A percentile compares a stretch with the other conserved stretches of the same genome.
Conservation (phyloP, 2,329 filamentous ascomycete genomes). For the Conoideocrella luteorostrata region DNA sequence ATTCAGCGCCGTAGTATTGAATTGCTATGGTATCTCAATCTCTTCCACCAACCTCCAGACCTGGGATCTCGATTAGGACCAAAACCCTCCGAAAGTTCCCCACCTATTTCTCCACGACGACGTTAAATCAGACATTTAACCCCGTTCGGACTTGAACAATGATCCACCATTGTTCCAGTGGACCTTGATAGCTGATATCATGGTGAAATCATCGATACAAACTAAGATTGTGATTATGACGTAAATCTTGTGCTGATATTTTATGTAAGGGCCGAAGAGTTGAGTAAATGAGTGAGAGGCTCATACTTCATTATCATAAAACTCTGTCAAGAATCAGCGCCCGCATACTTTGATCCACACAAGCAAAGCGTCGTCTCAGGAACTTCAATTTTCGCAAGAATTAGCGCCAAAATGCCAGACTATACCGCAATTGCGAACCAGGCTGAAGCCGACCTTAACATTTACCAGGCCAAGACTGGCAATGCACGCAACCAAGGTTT, state of each 20-base stretch:
- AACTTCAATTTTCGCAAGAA: no score
- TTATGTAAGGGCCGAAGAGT: neutral
- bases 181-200: neutral
- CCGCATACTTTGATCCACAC: no score
- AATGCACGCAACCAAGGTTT: conserved; percentile 29
- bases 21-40: no score
- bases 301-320: neutral
- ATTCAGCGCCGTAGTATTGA: no score
- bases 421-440: conserved; percentile 37
- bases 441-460: conserved; percentile 42
- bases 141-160: neutral
- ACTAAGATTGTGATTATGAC: neutral
- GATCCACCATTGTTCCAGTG: neutral
- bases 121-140: neutral
- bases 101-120: neutral
- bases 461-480: conserved; percentile 41
- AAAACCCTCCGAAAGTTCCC: conserved; percentile 4
- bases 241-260: neutral
- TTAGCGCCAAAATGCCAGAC: conserved; percentile 24
- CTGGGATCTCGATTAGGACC: conserved; percentile 8
- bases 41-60: no score
- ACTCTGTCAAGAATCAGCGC: no score
- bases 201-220: conserved; percentile 2
- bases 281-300: neutral
- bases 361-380: no score